phyloP scores from a whole-genome alignment of 352 stramenopile genomes.

The Globisporangium echinulatum region DNA sequence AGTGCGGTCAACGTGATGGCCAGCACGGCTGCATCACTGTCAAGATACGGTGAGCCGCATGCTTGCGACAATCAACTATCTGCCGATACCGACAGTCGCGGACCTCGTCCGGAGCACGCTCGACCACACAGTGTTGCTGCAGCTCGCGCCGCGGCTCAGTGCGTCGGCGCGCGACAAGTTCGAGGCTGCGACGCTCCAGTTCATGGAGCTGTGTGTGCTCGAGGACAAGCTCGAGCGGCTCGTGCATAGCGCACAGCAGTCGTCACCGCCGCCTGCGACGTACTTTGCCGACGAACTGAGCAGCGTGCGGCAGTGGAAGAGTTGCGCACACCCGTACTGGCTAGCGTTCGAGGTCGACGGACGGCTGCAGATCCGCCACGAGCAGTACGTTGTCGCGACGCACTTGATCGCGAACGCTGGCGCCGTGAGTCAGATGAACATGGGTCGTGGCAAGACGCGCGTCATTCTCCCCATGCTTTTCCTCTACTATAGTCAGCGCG shows the following conservation, averaged over 20 bases:
- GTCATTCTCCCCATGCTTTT: too few relatives aligned
- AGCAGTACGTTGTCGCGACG: too few relatives aligned
- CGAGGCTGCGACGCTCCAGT: slow-evolving; percentile 15
- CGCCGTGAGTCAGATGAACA: too few relatives aligned
- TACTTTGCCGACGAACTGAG: too few relatives aligned
- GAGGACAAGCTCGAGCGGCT: slow-evolving; percentile 67
- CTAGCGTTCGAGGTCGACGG: too few relatives aligned
- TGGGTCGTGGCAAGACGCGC: too few relatives aligned
- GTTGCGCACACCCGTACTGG: too few relatives aligned
- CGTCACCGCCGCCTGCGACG: too few relatives aligned
- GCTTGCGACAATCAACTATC: slow-evolving; percentile 18
- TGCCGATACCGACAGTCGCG: slow-evolving; percentile 18
- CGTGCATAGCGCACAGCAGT: slow-evolving; percentile 9
- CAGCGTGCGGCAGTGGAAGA: too few relatives aligned
- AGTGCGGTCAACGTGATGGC: neutral
- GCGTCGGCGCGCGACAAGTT: slow-evolving; percentile 12
- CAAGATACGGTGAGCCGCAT: slow-evolving; percentile 9
- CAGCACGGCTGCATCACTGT: neutral
- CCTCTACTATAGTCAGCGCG: too few relatives aligned
- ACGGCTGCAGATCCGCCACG: too few relatives aligned
- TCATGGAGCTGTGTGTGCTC: slow-evolving; percentile 64
- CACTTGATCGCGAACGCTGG: too few relatives aligned
- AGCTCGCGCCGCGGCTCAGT: slow-evolving; percentile 22
- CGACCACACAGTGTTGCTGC: slow-evolving; percentile 23
- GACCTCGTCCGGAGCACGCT: slow-evolving; percentile 34